phyloP scores from a whole-genome alignment of 208 protist genomes.

The Angomonas ambiguus region DNA sequence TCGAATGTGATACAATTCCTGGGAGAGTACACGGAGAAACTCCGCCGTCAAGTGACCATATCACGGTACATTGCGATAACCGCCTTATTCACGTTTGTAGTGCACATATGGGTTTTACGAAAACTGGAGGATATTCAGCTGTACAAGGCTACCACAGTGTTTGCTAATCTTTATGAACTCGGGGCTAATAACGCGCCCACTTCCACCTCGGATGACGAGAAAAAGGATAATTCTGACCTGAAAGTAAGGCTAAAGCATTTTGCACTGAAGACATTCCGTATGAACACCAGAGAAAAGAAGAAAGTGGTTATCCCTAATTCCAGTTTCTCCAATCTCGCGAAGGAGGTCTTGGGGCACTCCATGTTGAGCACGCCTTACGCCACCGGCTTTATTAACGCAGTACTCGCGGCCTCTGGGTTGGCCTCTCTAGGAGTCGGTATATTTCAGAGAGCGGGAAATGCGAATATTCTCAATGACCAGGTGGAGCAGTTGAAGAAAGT shows the following conservation, averaged over 20 bases:
- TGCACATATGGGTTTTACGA: slow-evolving; percentile 28
- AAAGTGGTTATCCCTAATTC: slow-evolving; percentile 7
- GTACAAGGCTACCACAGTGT: slow-evolving; percentile 27
- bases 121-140: slow-evolving; percentile 14
- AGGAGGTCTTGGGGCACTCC: slow-evolving; percentile 23
- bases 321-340: slow-evolving; percentile 28
- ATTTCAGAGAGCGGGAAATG: slow-evolving; percentile 66
- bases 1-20: slow-evolving; percentile 36
- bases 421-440: slow-evolving; percentile 49
- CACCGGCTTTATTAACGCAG: slow-evolving; percentile 23
- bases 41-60: slow-evolving; percentile 33
- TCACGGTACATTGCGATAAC: slow-evolving; percentile 34
- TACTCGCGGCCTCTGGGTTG: slow-evolving; percentile 27
- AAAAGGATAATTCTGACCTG: neutral
- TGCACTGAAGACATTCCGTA: neutral
- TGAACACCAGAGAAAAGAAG: neutral
- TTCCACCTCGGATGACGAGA: neutral
- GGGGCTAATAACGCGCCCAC: neutral
- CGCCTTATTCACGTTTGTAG: slow-evolving; percentile 20
- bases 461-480: slow-evolving; percentile 56
- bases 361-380: slow-evolving; percentile 25
- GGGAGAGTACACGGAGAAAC: slow-evolving; percentile 28
- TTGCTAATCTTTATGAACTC: slow-evolving; percentile 42
- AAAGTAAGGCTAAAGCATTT: neutral
- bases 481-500: neutral